Evolutionary conservation across 2,329 filamentous ascomycete genomes (phyloP), one percentile per base, ranked within the genome.

Genomic region (Fusarium sp.): DNA sequence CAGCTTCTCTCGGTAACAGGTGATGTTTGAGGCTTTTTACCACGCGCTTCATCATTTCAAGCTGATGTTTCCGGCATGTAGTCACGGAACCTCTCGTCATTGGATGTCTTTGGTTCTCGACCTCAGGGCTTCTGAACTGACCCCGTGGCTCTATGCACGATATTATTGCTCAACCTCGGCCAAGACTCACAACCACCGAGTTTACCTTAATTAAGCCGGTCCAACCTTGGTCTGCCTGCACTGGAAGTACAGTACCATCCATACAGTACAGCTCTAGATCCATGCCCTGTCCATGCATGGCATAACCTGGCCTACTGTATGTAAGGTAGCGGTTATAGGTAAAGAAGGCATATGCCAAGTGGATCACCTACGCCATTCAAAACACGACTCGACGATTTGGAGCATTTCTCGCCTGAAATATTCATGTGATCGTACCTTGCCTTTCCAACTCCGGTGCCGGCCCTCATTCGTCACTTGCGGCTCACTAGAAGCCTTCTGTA

Each of bases 101-200:
- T 73, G 68, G 45, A 50, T 47, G 62, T 67, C 50, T 51, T 57
- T 54, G 66, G 41, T n/a, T 52, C 52, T 54, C 36, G 51, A 64
- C 64, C 68, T 68, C 52, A 50, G 52, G 48, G 68, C 67, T 65
- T 58, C 58, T 56, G 36, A 15, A 51, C 39, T 59, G 57, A 61
- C 72, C 72, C 66, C 72, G 72, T 74, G 70, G 65, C 30, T 55
- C 66, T 73, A 44, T 62, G 50, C 68, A 62, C 64, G 60, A 75
- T 74, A 54, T 55, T 26, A 75, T 72, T 74, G 72, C 63, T 72
- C 65, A 65, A 75, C 52, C 66, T 68, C 69, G 57, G 62, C 42
- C 62, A 42, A 45, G 36, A 34, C 56, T 51, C 18, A 59, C 32
- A 48, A 56, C 50, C 41, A 28, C 32, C 32, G 26, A 62, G 34